Base-by-base conservation (phyloP, 179 eudicot genomes). In the Spergularia azorica region DNA sequence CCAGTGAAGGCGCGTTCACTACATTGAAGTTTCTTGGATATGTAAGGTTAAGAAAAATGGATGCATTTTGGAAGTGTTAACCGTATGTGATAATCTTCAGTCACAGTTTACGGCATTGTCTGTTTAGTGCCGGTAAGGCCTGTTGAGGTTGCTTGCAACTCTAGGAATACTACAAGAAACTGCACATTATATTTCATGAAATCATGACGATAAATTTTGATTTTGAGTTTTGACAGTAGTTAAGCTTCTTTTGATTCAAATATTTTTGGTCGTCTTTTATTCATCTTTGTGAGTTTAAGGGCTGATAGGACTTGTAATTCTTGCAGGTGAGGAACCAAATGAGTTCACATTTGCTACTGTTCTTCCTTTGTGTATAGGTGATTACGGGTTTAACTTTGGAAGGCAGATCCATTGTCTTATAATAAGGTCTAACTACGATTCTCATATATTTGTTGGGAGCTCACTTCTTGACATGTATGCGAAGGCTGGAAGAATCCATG, bases 261-360 rank as follows among this genome's bases (percentile, higher is more conserved):
- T 39, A 59, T 55, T 51, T 46, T 6, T 60, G 2, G 26, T 13
- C 26, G 36, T 10, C 5, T n/a, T n/a, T n/a, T n/a, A n/a, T 48
- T 9, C 32, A 21, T 16, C 26, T 14, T 46, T 17, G 4, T 13
- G 26, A 32, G 20, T 52, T n/a, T 7, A 7, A 56, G 67, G 26
- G 69, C 77, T 82, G 77, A 82, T 41, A 9, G 15, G 26, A 20
- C 20, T 9, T 71, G 26, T 18, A 69, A 70, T 68, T 73, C 62
- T 67, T 87, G 73, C 88, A 92, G 97, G 92, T 83, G 78, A 84
- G 15, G 82, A 82, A 68, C 98, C 98, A 57, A 94, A 94, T 74
- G 97, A 87, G 82, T 94, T 92, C 77, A 94, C 98, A 39, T 92
- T 92, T 61, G 87, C 97, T 3, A 89, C 94, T 48, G 84, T 89